phyloP scores from a whole-genome alignment of 768 basidiomycete genomes.

The Paxillus ammoniavirescens region DNA sequence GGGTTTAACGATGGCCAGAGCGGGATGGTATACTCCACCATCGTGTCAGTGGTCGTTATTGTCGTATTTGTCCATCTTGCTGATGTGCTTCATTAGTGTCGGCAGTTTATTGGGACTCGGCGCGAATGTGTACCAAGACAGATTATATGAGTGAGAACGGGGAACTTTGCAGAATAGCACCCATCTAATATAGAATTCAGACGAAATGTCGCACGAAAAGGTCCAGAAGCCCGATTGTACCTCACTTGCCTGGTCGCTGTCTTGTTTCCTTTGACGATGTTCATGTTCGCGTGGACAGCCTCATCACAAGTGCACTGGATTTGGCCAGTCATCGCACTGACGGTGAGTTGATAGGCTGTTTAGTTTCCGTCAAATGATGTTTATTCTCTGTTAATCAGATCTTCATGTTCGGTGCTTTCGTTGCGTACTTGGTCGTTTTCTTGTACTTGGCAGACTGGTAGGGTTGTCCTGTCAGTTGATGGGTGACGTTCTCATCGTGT shows the following conservation, averaged over 20 bases:
- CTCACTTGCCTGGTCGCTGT: slow-evolving; percentile 52
- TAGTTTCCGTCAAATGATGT: no score
- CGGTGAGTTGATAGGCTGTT: no score
- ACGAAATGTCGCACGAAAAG: slow-evolving; percentile 28
- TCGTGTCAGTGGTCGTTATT: slow-evolving; percentile 41
- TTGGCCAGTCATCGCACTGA: slow-evolving; percentile 23
- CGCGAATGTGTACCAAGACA: slow-evolving; percentile 45
- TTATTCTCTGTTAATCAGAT: slow-evolving; percentile 28
- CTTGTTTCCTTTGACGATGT: slow-evolving; percentile 55
- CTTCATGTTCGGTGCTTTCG: slow-evolving; percentile 48
- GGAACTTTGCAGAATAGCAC: background rate
- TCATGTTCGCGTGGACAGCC: slow-evolving; percentile 72
- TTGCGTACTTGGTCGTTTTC: slow-evolving; percentile 55
- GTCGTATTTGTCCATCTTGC: background rate
- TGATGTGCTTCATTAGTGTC: slow-evolving; percentile 37
- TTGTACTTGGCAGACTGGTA: slow-evolving; percentile 62
- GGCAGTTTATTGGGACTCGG: slow-evolving; percentile 48
- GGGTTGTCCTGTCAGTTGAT: slow-evolving; percentile 5
- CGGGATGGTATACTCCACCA: slow-evolving; percentile 57
- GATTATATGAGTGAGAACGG: slow-evolving; percentile 40
- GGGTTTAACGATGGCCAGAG: slow-evolving; percentile 58
- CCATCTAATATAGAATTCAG: slow-evolving; percentile 26
- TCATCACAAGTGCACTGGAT: slow-evolving; percentile 58
- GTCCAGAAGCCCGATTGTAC: slow-evolving; percentile 59
- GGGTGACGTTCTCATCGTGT: background rate